These are phyloP conservation scores for Aspergillus pseudotamarii DNA, from an alignment of 2,329 filamentous ascomycete species.

Conservation along the genomic window DNA sequence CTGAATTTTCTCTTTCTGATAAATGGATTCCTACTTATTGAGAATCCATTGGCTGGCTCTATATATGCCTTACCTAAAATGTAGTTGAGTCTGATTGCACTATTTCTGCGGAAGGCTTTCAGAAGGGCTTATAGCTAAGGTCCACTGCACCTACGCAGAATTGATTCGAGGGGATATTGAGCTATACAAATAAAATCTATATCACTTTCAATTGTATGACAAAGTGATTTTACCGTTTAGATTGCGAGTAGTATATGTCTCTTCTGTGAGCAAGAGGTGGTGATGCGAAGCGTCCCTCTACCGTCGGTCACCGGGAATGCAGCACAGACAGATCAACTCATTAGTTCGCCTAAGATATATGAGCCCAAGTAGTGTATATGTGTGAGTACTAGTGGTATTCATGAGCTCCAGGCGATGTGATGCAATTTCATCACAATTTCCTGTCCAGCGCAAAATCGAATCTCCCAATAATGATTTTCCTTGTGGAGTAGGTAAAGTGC, in stretches of 20 bases:
- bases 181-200: background rate
- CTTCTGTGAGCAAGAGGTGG: background rate
- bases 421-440: background rate
- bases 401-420: background rate
- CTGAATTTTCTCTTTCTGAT: background rate
- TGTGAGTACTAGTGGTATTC: too few relatives aligned
- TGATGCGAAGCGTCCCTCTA: background rate
- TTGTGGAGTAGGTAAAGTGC: too few relatives aligned
- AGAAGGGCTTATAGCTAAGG: background rate
- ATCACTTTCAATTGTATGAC: background rate
- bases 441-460: background rate
- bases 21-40: accelerated
- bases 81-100: background rate
- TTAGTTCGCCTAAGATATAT: background rate
- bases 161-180: background rate
- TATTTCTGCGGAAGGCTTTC: background rate
- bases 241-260: too few relatives aligned
- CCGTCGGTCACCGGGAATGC: background rate
- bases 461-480: background rate
- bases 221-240: background rate
- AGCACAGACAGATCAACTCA: background rate
- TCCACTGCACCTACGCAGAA: background rate
- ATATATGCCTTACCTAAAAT: background rate
- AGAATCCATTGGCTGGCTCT: background rate
- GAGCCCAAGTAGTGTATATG: too few relatives aligned